Conservation (phyloP, 1,284 basidiomycete species). For the Tilletia setariae region DNA sequence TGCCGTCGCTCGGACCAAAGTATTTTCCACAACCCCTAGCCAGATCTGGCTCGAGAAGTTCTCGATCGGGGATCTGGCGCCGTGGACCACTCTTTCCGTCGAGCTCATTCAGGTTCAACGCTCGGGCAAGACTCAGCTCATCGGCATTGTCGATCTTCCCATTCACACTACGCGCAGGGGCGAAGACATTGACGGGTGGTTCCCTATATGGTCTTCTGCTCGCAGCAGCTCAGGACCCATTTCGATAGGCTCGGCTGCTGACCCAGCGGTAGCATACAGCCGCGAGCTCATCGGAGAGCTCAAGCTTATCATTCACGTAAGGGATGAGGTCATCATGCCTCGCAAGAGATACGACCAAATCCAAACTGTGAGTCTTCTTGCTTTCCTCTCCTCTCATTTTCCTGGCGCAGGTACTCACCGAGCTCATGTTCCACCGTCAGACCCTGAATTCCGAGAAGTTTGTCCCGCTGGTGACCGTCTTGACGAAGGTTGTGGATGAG, state of each 20-base stretch:
- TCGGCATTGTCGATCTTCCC: constrained; percentile 41
- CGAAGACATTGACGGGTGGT: constrained; percentile 44
- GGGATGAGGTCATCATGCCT: constrained; percentile 38
- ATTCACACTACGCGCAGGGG: constrained; percentile 41
- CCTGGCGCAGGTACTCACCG: too few species aligned
- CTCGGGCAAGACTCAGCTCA: constrained; percentile 29
- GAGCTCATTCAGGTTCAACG: constrained; percentile 34
- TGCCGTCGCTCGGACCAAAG: constrained; percentile 36
- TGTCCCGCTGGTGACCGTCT: constrained; percentile 24
- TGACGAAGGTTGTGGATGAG: constrained; percentile 35
- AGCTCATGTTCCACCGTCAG: too few species aligned
- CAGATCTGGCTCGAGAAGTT: constrained; percentile 35
- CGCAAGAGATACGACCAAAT: constrained; percentile 36
- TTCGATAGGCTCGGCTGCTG: constrained; percentile 21
- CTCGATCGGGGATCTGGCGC: constrained; percentile 31
- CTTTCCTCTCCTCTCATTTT: too few species aligned
- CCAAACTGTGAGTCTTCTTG: too few species aligned
- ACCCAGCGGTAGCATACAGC: constrained; percentile 18
- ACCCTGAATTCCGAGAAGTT: constrained; percentile 27
- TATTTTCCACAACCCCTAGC: constrained; percentile 18
- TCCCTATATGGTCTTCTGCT: constrained; percentile 41
- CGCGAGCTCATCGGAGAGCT: constrained; percentile 41
- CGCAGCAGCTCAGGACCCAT: constrained; percentile 17
- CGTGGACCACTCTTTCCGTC: constrained; percentile 29
- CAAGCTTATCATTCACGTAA: constrained; percentile 29